These are phyloP conservation scores for Apiotrichum domesticum DNA, from an alignment of 1,284 basidiomycete genomes.

Conservation along the genomic window DNA sequence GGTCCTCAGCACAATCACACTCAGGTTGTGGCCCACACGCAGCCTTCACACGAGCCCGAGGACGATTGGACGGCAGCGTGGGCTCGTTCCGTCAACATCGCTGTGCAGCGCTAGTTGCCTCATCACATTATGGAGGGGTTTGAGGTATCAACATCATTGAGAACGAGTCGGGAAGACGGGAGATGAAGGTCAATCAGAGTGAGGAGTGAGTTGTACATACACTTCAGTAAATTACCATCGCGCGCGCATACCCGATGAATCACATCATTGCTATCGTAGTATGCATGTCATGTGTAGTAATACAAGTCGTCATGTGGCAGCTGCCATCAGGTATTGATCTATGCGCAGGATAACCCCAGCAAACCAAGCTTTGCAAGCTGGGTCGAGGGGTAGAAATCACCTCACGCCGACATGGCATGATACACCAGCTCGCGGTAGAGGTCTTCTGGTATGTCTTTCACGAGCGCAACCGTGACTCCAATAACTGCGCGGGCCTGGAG, in stretches of 20 bases:
- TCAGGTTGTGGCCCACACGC: no score
- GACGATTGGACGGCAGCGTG: constrained; percentile 3
- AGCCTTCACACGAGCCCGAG: neutral
- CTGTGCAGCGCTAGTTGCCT: neutral
- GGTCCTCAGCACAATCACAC: neutral
- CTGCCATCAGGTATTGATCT: no score
- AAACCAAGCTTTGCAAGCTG: no score
- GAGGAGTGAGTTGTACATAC: no score
- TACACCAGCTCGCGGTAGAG: constrained; percentile 82
- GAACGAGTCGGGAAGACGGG: no score
- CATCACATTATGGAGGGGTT: no score
- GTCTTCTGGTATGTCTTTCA: constrained; percentile 81
- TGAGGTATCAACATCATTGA: no score
- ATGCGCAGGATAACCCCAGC: no score
- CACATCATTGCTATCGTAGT: neutral
- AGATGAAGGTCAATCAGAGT: no score
- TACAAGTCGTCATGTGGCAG: neutral
- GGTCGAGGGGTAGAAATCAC: neutral
- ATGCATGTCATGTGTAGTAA: constrained; percentile 1
- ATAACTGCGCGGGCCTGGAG: constrained; percentile 81
- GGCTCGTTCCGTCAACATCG: constrained; percentile 1
- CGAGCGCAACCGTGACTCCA: constrained; percentile 84
- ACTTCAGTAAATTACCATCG: no score
- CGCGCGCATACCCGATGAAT: no score
- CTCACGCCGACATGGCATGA: constrained; percentile 54